Base-by-base conservation (phyloP, 1,284 basidiomycete species). In the Paramarasmius palmivorus region DNA sequence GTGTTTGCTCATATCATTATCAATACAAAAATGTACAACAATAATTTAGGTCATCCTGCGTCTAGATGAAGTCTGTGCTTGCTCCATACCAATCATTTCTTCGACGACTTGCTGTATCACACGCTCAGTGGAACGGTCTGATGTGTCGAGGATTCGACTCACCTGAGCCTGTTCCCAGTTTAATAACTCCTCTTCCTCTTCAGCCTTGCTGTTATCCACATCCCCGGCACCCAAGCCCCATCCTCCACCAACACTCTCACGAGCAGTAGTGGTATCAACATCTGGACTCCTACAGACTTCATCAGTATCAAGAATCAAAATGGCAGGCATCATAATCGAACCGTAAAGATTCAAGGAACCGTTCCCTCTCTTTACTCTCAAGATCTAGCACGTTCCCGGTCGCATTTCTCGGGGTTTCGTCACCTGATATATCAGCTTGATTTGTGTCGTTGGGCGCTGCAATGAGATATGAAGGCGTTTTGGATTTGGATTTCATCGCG, bases 141-240 rank as follows among this genome's bases (percentile, higher is more conserved):
- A 32, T 6, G 6, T 12, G 29, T 6, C 29, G 29, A 32, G 12
- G 29, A 32, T 6, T 20, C 7, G 15, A 65, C 64, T 52, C 59
- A 82, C 82, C 76, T 88, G 84, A 25, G 78, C 81, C 60, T 85
- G 76, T 62, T 87, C 86, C 84, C 82, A 86, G 54, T 85, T 82
- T 60, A 81, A 53, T 17, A 69, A 61, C 38, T 74, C 71, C 32
- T 77, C 75, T 23, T 77, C 77, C 20, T 75, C 75, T n/a, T 80
- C 61, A 35, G 57, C 58, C 60, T 65, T 74, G 34, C 56, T 63
- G 52, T 51, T 60, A 49, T 81, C 81, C 56, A 80, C 78, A 52
- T 77, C 72, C 19, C 83, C 82, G 2, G 73, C 76, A 7, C 82
- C 84, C 4, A 87, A 68, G 3, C 85, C 86, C 86, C 87, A 88